Base-by-base conservation (phyloP, 108 stramenopile species). In the Skeletonema menzelii region DNA sequence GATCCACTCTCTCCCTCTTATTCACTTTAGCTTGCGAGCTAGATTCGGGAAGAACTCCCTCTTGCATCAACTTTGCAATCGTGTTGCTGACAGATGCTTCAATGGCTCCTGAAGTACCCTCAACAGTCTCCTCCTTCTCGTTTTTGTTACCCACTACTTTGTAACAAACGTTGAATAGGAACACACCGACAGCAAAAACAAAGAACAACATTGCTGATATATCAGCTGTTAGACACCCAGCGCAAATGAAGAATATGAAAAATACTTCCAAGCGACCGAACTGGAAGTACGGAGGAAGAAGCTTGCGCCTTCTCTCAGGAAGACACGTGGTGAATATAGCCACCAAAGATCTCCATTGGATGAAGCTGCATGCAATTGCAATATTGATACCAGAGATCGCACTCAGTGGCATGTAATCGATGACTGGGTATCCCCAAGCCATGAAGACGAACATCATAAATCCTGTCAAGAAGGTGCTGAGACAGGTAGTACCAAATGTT, bases 311-410 rank as follows among this genome's bases (percentile, higher is more conserved):
- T 14, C 27, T 8, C 32, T 56, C 56, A 6, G 80, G 76, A 7
- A 82, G 56, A 34, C 63, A 67, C 0, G 70, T 66, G 47, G 80
- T 72, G 35, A 82, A 67, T 8, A 60, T 47, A 28, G 72, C 70
- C 20, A 58, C 59, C 22, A 82, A 56, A 19, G 80, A 72, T 67
- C 71, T 59, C 80, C 80, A 82, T 34, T 82, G 80, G 53, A 82
- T 72, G 49, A 67, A 69, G 49, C 69, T 70, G 64, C 69, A 76
- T 2, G 68, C 76, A n/a, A 65, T 77, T 46, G 49, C 37, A 13
- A 77, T 58, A 28, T 64, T 42, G 22, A 76, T 76, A 4, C 80
- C 80, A n/a, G 75, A 71, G 19, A 81, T 53, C 2, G 80, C 80
- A 34, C 63, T 65, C 47, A 81, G 17, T 6, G 80, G 80, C 27